Conservation (phyloP, 768 basidiomycete species). For the Rhodotorula taiwanensis region DNA sequence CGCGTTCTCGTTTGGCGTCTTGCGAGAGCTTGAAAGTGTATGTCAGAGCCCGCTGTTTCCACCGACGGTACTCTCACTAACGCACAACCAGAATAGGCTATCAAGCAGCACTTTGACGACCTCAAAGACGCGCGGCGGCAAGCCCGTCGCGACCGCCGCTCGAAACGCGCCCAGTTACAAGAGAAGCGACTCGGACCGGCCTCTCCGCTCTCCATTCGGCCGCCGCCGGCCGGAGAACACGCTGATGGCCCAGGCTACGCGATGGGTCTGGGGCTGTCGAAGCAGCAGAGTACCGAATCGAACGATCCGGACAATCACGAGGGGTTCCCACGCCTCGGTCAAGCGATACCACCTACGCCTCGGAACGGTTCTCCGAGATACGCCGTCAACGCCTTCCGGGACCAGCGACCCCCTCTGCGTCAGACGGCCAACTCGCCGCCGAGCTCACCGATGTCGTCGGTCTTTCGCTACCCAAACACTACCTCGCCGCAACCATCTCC, state of each 20-base stretch:
- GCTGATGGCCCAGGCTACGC: not conserved
- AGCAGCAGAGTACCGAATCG: not conserved
- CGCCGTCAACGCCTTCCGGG: not conserved
- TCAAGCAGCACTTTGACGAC: slow-evolving; percentile 2
- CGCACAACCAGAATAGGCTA: not conserved
- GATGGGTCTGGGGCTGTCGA: not conserved
- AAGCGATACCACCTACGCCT: slow-evolving; percentile 4
- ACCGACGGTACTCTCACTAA: not conserved
- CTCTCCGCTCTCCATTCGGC: slow-evolving; percentile 4
- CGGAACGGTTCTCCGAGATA: not conserved
- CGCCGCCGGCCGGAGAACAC: not conserved
- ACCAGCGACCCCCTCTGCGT: not conserved
- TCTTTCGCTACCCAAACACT: not conserved
- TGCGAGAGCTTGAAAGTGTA: slow-evolving; percentile 16
- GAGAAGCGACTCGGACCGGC: not conserved
- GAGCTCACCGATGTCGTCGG: not conserved
- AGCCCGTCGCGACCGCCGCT: not conserved
- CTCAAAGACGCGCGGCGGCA: slow-evolving; percentile 8
- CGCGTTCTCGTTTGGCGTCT: slow-evolving; percentile 19
- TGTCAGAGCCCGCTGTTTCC: not conserved
- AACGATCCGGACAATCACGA: too few species aligned
- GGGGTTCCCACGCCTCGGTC: not conserved
- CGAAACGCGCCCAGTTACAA: not conserved
- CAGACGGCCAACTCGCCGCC: not conserved
- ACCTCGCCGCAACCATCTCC: slow-evolving; percentile 4